These are phyloP conservation scores for Vickermania spadyakhi DNA, from an alignment of 208 protist genomes.

Conservation along the genomic window DNA sequence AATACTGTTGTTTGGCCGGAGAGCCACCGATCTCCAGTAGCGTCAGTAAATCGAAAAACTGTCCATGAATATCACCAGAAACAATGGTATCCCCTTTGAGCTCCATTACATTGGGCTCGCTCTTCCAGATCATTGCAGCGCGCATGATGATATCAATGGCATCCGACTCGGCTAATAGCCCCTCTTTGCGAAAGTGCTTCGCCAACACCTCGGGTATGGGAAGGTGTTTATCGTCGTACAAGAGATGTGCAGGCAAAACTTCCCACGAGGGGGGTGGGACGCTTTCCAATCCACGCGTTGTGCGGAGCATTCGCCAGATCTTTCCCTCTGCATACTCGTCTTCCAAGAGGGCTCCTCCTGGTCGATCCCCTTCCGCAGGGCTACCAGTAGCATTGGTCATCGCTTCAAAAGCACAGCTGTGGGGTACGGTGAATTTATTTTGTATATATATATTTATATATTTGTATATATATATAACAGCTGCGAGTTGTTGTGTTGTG, in stretches of 20 bases:
- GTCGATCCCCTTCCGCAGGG: too few relatives aligned
- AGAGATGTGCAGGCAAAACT: slow-evolving; percentile 23
- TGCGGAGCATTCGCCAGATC: slow-evolving; percentile 46
- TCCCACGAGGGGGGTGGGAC: slow-evolving; percentile 66
- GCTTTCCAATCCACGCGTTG: slow-evolving; percentile 30
- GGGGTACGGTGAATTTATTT: too few relatives aligned
- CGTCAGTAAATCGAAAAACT: slow-evolving; percentile 96
- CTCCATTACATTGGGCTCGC: slow-evolving; percentile 81
- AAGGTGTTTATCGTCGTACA: slow-evolving; percentile 48
- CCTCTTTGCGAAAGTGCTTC: slow-evolving; percentile 69
- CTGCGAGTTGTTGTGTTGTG: too few relatives aligned
- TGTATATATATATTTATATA: too few relatives aligned
- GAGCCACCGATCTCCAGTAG: slow-evolving; percentile 91
- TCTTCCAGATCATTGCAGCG: slow-evolving; percentile 59
- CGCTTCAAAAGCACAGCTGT: too few relatives aligned
- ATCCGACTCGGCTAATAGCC: slow-evolving; percentile 60
- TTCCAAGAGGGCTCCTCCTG: background rate
- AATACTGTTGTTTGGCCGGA: slow-evolving; percentile 79
- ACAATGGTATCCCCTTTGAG: slow-evolving; percentile 73
- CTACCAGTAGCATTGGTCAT: too few relatives aligned
- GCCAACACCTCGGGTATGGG: slow-evolving; percentile 44
- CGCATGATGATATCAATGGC: slow-evolving; percentile 61
- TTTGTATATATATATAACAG: too few relatives aligned
- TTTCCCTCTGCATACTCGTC: slow-evolving; percentile 4
- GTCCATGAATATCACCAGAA: slow-evolving; percentile 95